Conservation (phyloP, 352 stramenopile species). For the Pythium phragmiticola region DNA sequence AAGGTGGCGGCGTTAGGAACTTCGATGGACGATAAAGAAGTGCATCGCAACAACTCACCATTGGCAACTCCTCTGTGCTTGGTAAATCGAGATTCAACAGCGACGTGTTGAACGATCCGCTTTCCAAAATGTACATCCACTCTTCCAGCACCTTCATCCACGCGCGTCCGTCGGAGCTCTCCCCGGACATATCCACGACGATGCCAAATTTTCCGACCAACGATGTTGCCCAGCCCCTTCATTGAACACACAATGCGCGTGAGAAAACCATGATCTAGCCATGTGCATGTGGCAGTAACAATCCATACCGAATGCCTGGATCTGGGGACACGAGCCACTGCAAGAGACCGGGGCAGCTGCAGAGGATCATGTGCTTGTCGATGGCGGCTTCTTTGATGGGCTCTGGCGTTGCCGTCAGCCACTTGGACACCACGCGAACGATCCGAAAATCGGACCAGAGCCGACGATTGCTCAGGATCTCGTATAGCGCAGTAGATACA, state of each 20-base stretch:
- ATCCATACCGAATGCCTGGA: slow-evolving; percentile 59
- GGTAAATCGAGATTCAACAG: slow-evolving; percentile 68
- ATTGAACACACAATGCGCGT: not conserved
- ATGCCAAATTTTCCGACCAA: slow-evolving; percentile 56
- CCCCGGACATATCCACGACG: slow-evolving; percentile 41
- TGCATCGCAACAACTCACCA: slow-evolving; percentile 33
- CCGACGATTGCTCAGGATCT: slow-evolving; percentile 72
- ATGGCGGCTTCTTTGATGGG: slow-evolving; percentile 36
- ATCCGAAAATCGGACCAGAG: slow-evolving; percentile 83
- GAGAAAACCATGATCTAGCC: not conserved
- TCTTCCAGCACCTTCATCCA: slow-evolving; percentile 80
- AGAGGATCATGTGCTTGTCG: slow-evolving; percentile 46
- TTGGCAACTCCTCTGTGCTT: slow-evolving; percentile 62
- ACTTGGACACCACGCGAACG: slow-evolving; percentile 73
- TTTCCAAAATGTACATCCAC: slow-evolving; percentile 88
- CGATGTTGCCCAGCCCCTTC: slow-evolving; percentile 61
- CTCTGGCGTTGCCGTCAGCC: slow-evolving; percentile 36
- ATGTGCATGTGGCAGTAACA: not conserved
- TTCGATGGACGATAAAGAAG: not conserved
- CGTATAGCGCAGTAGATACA: slow-evolving; percentile 53
- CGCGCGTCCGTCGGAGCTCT: slow-evolving; percentile 38
- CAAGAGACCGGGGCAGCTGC: slow-evolving; percentile 64
- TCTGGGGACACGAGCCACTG: slow-evolving; percentile 79
- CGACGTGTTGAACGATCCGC: slow-evolving; percentile 65
- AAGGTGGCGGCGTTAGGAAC: not conserved